These are phyloP conservation scores for Fusarium ramigenum DNA, from an alignment of 2,329 filamentous ascomycete genomes.

Conservation along the genomic window DNA sequence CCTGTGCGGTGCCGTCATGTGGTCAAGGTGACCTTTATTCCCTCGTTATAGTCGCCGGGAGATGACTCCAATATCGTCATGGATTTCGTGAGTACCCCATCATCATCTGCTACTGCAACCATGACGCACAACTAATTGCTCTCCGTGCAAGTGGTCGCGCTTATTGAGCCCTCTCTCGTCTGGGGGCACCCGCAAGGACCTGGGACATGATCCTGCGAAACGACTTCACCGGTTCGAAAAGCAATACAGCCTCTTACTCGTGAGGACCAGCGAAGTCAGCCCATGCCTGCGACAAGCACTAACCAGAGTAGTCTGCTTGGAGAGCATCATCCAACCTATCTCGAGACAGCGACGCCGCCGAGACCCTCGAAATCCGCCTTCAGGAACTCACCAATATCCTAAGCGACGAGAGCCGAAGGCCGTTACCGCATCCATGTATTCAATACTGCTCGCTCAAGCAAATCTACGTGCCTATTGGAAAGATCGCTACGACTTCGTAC, in stretches of 20 bases:
- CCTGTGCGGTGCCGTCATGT: conserved; percentile 29
- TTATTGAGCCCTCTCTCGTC: conserved; percentile 71
- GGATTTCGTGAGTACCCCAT: conserved; percentile 63
- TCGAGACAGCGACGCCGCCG: conserved; percentile 68
- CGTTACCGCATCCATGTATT: conserved; percentile 91
- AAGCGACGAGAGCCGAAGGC: conserved; percentile 87
- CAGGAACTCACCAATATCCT: conserved; percentile 77
- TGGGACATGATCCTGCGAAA: conserved; percentile 69
- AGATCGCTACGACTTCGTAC: conserved; percentile 85
- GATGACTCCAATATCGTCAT: conserved; percentile 61
- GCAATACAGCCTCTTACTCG: conserved; percentile 70
- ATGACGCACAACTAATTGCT: conserved; percentile 26
- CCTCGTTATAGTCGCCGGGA: conserved; percentile 43
- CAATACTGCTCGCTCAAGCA: conserved; percentile 86
- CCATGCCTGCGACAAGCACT: conserved; percentile 6
- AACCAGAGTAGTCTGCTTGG: conserved; percentile 61
- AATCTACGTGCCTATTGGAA: conserved; percentile 88
- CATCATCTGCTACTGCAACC: not conserved
- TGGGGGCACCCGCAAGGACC: conserved; percentile 65
- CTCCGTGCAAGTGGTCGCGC: conserved; percentile 67
- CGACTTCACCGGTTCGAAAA: conserved; percentile 73
- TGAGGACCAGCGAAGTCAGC: conserved; percentile 48
- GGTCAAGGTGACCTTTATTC: conserved; percentile 25
- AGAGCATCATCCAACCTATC: conserved; percentile 68
- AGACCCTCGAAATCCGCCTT: conserved; percentile 69